Evolutionary conservation across 2,329 filamentous ascomycete species (phyloP), one percentile per base, ranked within the genome.

Genomic region (Nemania sp.): DNA sequence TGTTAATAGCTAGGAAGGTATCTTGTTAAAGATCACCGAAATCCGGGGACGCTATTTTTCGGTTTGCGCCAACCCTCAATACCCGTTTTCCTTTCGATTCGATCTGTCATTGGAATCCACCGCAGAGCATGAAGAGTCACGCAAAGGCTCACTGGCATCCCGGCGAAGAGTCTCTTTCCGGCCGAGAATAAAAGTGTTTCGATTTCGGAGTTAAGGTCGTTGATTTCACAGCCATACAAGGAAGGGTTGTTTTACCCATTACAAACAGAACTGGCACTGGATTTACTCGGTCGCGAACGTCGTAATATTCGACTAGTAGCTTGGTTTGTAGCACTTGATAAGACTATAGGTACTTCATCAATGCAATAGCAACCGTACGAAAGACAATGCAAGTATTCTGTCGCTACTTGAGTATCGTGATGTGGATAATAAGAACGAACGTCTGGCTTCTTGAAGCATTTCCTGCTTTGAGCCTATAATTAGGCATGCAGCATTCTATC

Each of bases 121-220:
- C 64, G 60, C 52, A 64, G 58, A 63, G 56, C 61, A 68, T 61
- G 43, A 64, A 59, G 67, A 61, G 54, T 62, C 24, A 54, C 56
- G 61, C 54, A 49, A 64, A 66, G 52, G 41, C 45, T 43, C 38
- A 53, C 41, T 43, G 38, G 60, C 61, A 69, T 59, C 56, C 54
- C 49, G 62, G 66, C 68, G 62, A 47, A 55, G 41, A 43, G 13
- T 26, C 47, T 55, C n/a, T 26, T 53, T 59, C 55, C 24, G 18
- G 41, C 60, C 47, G 47, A 62, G 58, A 35, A 63, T 20, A 70
- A 70, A 68, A 66, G 56, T 68, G 51, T 62, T 70, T 70, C 45
- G 10, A 49, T 63, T 70, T 59, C 22, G 69, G 70, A 71, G 70
- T 71, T 67, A 66, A 52, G 53, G 68, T 68, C 47, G 24, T 70